Evolutionary conservation across 805 yeast genomes (phyloP).

Genomic region (Saccharomycopsis sp.): DNA sequence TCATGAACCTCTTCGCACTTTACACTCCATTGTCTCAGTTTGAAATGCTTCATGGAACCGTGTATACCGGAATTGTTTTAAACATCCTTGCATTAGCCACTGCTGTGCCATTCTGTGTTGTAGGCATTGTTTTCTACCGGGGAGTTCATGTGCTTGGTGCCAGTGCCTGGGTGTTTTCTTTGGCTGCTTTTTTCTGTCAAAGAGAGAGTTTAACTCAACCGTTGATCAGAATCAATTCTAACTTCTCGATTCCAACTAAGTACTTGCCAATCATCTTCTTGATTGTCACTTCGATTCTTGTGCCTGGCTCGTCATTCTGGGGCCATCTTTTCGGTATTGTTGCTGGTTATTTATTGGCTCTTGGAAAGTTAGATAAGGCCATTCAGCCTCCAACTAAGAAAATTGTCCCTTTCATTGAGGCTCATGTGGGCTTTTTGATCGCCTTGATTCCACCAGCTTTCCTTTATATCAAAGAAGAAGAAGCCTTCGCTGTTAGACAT

Average conservation of each 20-base stretch:
- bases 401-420: constrained; percentile 59
- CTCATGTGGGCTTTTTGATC: constrained; percentile 44
- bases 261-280: constrained; percentile 50
- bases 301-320: constrained; percentile 64
- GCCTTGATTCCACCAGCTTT: constrained; percentile 47
- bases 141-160: constrained; percentile 55
- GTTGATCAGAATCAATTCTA: constrained; percentile 33
- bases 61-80: constrained; percentile 74
- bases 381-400: constrained; percentile 57
- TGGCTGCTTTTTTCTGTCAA: constrained; percentile 55
- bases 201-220: constrained; percentile 38
- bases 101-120: constrained; percentile 54
- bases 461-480: constrained; percentile 53
- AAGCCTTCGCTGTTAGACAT: constrained; percentile 42
- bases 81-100: constrained; percentile 65
- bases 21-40: constrained; percentile 55
- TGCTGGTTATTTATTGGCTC: constrained; percentile 58
- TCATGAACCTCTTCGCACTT: constrained; percentile 51
- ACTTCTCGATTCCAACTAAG: constrained; percentile 50
- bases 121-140: constrained; percentile 47
- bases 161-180: constrained; percentile 68
- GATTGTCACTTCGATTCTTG: constrained; percentile 40
- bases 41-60: constrained; percentile 74
- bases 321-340: constrained; percentile 67
- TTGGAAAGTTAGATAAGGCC: constrained; percentile 49